Conservation (phyloP, 371 early-diverging fungal genomes). For the Mortierella sp. region DNA sequence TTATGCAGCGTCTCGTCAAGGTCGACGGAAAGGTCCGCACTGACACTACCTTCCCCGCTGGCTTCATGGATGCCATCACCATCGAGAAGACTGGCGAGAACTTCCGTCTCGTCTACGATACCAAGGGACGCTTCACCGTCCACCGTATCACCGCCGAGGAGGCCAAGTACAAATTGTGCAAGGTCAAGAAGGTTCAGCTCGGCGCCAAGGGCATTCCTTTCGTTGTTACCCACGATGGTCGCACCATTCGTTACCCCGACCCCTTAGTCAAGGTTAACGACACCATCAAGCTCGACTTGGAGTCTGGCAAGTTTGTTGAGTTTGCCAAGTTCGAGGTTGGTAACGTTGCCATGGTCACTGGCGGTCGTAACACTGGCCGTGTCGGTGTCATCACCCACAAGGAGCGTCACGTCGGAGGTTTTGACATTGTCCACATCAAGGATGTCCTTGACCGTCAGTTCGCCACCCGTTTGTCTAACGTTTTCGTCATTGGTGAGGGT, state of each 20-base stretch:
- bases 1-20: slow-evolving; percentile 98
- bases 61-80: slow-evolving; percentile 99
- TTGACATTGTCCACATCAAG: slow-evolving; percentile 95
- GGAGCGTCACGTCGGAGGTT: slow-evolving; percentile 98
- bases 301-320: slow-evolving; percentile 93
- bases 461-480: slow-evolving; percentile 92
- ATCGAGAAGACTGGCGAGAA: slow-evolving; percentile 99
- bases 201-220: slow-evolving; percentile 97
- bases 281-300: slow-evolving; percentile 98
- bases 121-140: slow-evolving; percentile 99
- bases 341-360: slow-evolving; percentile 97
- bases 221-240: slow-evolving; percentile 99
- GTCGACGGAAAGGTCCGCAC: slow-evolving; percentile 99
- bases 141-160: slow-evolving; percentile 99
- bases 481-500: slow-evolving; percentile 93
- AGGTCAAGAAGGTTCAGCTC: slow-evolving; percentile 96
- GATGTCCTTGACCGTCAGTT: slow-evolving; percentile 90
- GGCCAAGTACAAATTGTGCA: slow-evolving; percentile 99
- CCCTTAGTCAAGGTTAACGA: slow-evolving; percentile 99
- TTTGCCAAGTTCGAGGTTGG: slow-evolving; percentile 97
- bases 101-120: slow-evolving; percentile 99
- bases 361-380: slow-evolving; percentile 99
- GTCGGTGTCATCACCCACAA: slow-evolving; percentile 98
- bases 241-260: slow-evolving; percentile 99
- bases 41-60: slow-evolving; percentile 98